A percentile compares a stretch with the other conserved stretches of the same genome.
phyloP scores from a whole-genome alignment of 257 asterid species.

The Pogostemon cablin region DNA sequence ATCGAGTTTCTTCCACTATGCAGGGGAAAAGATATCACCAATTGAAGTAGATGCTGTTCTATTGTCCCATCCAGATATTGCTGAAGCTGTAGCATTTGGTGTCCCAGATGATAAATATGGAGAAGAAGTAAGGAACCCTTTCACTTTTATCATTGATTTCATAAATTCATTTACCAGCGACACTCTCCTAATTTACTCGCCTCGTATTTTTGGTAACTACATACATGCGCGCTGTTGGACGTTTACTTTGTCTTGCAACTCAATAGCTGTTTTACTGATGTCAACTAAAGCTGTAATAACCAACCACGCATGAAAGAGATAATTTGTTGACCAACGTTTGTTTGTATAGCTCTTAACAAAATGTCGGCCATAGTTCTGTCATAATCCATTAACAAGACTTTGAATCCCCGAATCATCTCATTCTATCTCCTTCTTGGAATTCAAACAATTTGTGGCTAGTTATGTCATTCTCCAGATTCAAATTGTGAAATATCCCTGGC shows the following conservation, averaged over 20 bases:
- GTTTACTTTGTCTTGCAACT: conserved; percentile 17
- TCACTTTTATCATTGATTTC: conserved; percentile 4
- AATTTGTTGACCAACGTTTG: not conserved
- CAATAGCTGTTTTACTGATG: conserved; percentile 14
- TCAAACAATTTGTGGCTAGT: not conserved
- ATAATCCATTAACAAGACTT: not conserved
- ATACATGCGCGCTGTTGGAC: not conserved
- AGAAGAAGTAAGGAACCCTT: conserved; percentile 69
- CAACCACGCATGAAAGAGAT: conserved; percentile 11
- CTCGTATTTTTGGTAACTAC: conserved; percentile 19
- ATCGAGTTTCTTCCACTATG: conserved; percentile 17
- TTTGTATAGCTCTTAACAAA: not conserved
- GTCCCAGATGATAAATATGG: conserved; percentile 98
- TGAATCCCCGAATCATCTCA: not conserved
- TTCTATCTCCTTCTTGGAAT: not conserved
- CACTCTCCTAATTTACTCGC: not conserved
- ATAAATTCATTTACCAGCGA: not conserved
- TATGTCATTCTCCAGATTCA: not conserved
- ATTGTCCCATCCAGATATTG: conserved; percentile 78
- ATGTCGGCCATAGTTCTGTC: not conserved
- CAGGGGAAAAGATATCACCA: conserved; percentile 98
- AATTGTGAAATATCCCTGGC: not conserved
- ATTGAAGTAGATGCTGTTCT: conserved; percentile 93
- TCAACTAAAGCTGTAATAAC: conserved; percentile 6
- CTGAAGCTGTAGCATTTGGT: conserved; percentile 93